Evolutionary conservation across 148 eudicot genomes (phyloP).

Genomic region (Linanthus parryae): DNA sequence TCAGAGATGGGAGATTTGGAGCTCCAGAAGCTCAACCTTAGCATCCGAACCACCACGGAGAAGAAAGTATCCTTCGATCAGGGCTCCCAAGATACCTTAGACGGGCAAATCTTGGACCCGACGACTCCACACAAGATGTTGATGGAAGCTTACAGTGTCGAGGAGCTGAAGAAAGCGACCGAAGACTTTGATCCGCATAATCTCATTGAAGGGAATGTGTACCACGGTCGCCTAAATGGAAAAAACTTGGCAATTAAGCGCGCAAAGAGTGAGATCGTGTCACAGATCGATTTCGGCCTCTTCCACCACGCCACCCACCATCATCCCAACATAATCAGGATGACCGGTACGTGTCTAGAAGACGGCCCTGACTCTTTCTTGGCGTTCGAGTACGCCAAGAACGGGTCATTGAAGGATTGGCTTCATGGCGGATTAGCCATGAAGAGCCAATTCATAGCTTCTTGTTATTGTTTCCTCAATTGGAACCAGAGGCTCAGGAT

Average conservation of each 20-base stretch:
- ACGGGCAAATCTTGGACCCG: conserved; percentile 28
- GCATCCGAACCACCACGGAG: conserved; percentile 65
- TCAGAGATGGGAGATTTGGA: conserved; percentile 43
- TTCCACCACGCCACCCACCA: conserved; percentile 50
- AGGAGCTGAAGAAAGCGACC: conserved; percentile 60
- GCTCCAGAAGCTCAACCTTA: conserved; percentile 53
- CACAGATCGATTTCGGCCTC: conserved; percentile 48
- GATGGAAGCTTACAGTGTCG: conserved; percentile 47
- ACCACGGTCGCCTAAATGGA: conserved; percentile 64
- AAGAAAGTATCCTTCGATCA: conserved; percentile 72
- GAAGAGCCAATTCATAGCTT: conserved; percentile 87
- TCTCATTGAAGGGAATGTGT: conserved; percentile 60
- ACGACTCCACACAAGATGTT: conserved; percentile 33
- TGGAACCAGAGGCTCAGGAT: conserved; percentile 80
- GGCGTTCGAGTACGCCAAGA: conserved; percentile 75
- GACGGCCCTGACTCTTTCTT: conserved; percentile 39
- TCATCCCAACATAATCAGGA: conserved; percentile 67
- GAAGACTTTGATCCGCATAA: conserved; percentile 52
- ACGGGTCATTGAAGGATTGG: conserved; percentile 90
- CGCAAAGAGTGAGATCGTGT: conserved; percentile 24
- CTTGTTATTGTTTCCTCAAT: conserved; percentile 68
- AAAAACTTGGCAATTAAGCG: conserved; percentile 61
- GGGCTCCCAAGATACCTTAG: conserved; percentile 53
- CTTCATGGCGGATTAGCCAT: conserved; percentile 88
- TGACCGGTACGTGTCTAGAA: conserved; percentile 42